Base-by-base conservation (phyloP, 176 grass and related monocot genomes). In the Bromus sterilis region DNA sequence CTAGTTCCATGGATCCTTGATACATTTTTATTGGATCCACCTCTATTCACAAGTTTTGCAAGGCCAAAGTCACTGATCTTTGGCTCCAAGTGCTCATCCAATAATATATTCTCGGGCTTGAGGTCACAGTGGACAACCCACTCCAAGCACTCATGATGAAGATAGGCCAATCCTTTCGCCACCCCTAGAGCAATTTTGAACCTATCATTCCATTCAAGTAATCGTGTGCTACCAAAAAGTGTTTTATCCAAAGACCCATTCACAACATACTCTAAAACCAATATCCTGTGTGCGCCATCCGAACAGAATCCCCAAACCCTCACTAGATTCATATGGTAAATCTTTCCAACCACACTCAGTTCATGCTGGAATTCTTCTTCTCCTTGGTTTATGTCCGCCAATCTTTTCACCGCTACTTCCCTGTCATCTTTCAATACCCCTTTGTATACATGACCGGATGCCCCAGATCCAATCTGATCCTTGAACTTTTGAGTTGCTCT, bases 231-330 rank as follows among this genome's bases (percentile, higher is more conserved):
- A 34, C 61, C 29, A 34, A 64, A 64, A 29, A 64, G 4, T 8
- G 32, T 64, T 64, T 64, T 64, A 32, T 64, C 61, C 71, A 75
- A 55, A 11, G 69, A 55, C 2, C 71, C 71, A 35, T 75, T 75
- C 46, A 35, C 20, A 48, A 75, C 71, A 32, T 20, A 64, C n/a
- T 75, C 71, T 55, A 48, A 53, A 11, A 55, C 46, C 30, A 75
- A n/a, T 34, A 64, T 64, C 61, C 61, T 64, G 5, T 35, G 46
- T 56, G 71, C 18, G 8, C 20, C 71, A 30, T 75, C 71, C 13
- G 71, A 75, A 75, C 71, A 75, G 46, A 75, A 75, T 33, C 71
- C 71, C 71, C 46, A 75, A 33, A 75, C 46, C 30, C 71, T 75
- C 71, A 75, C 71, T 13, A 75, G 30, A 55, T 75, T 53, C 49